These are phyloP conservation scores for Stagonosporopsis chrysanthemi DNA, from an alignment of 2,329 filamentous ascomycete species.

Conservation along the genomic window DNA sequence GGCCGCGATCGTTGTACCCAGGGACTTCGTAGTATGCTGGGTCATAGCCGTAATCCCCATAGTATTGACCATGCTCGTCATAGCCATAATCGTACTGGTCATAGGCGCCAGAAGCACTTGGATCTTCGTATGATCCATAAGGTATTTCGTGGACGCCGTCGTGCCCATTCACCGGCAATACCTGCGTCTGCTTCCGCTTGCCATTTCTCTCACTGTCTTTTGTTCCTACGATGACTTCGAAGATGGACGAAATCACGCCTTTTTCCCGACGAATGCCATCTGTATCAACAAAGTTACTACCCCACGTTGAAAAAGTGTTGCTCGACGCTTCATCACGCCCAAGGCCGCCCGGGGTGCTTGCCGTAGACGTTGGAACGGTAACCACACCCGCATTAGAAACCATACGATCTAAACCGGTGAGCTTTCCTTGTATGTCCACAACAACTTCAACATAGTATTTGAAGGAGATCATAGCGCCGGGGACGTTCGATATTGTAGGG, in stretches of 20 bases:
- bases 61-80: constrained; percentile 42
- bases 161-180: constrained; percentile 16
- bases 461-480: constrained; percentile 93
- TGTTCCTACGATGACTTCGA: constrained; percentile 88
- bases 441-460: constrained; percentile 93
- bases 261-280: constrained; percentile 86
- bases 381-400: constrained; percentile 64
- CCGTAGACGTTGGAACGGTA: constrained; percentile 53
- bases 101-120: constrained; percentile 28
- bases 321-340: constrained; percentile 49
- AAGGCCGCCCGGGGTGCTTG: constrained; percentile 46
- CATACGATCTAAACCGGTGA: constrained; percentile 75
- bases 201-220: constrained; percentile 71
- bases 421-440: constrained; percentile 86
- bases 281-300: constrained; percentile 82
- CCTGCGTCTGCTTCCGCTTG: constrained; percentile 50
- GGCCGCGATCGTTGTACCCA: constrained; percentile 37
- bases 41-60: constrained; percentile 43
- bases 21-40: constrained; percentile 41
- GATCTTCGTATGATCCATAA: constrained; percentile 22
- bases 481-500: constrained; percentile 87
- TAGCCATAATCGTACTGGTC: constrained; percentile 39
- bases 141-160: constrained; percentile 35
- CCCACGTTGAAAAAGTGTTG: constrained; percentile 62
- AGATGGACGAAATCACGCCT: constrained; percentile 84